These are phyloP conservation scores for Rhizophagus prolifer DNA, from an alignment of 192 early-diverging fungal species.

Conservation along the genomic window DNA sequence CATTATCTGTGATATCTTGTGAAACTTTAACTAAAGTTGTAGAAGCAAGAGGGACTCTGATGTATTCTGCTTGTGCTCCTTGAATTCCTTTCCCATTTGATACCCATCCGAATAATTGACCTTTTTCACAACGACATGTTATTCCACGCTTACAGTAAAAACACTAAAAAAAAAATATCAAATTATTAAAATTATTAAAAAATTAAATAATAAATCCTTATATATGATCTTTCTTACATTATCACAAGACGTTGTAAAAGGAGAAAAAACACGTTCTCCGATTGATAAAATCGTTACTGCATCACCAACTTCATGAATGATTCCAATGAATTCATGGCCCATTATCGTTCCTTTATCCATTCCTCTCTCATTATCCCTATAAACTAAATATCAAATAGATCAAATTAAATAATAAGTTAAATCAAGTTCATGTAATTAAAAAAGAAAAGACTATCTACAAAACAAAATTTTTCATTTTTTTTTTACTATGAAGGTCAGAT, in stretches of 20 bases:
- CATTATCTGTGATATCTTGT: conserved; percentile 37
- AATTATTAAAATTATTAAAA: neutral
- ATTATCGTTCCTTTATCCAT: conserved; percentile 45
- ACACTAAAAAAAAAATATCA: neutral
- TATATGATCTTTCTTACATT: neutral
- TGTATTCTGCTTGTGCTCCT: conserved; percentile 57
- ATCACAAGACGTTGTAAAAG: conserved; percentile 47
- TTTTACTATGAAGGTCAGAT: conserved; percentile 42
- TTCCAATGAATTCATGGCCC: conserved; percentile 56
- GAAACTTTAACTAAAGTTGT: conserved; percentile 45
- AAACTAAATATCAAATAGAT: conserved; percentile 9
- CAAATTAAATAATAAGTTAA: too few species aligned
- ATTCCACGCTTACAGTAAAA: conserved; percentile 42
- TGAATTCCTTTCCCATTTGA: conserved; percentile 41
- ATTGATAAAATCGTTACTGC: conserved; percentile 33
- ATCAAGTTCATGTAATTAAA: too few species aligned
- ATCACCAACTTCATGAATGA: conserved; percentile 43
- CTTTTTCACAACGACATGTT: conserved; percentile 49
- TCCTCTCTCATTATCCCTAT: conserved; percentile 45
- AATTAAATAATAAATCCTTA: neutral
- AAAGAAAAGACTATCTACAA: too few species aligned
- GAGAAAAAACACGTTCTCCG: conserved; percentile 49
- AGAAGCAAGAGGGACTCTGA: conserved; percentile 51
- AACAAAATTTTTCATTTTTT: too few species aligned
- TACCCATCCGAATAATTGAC: conserved; percentile 46